A percentile compares a stretch with the other conserved stretches of the same genome.
Conservation (phyloP, 192 early-diverging fungal genomes). For the Linnemannia elongata region DNA sequence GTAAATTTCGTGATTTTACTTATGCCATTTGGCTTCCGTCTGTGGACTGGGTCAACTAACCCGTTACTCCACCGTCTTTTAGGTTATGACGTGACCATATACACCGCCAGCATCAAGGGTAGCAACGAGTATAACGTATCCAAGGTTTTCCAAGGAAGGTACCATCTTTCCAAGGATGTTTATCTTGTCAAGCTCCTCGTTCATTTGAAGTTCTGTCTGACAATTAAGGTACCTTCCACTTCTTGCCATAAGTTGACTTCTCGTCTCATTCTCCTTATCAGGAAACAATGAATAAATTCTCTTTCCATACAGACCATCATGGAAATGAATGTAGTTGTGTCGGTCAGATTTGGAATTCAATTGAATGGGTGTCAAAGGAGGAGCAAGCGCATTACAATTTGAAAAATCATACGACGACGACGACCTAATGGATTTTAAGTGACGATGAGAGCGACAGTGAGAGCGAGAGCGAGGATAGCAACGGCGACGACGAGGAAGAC, state of each 20-base stretch:
- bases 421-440: not conserved
- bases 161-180: conserved; percentile 12
- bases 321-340: not conserved
- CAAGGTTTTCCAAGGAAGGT: conserved; percentile 25
- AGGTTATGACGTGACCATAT: conserved; percentile 16
- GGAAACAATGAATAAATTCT: too few relatives aligned
- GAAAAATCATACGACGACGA: not conserved
- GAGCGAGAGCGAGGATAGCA: too few relatives aligned
- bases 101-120: conserved; percentile 12
- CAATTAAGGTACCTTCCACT: conserved; percentile 17
- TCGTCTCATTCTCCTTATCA: not conserved
- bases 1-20: not conserved
- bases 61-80: not conserved
- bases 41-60: not conserved
- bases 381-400: conserved; percentile 7
- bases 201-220: conserved; percentile 30
- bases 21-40: not conserved
- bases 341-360: not conserved
- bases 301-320: conserved; percentile 3
- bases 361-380: not conserved
- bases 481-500: too few relatives aligned
- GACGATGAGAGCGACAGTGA: too few relatives aligned
- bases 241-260: not conserved
- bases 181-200: conserved; percentile 21
- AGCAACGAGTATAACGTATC: conserved; percentile 11